Evolutionary conservation across 1,284 basidiomycete genomes (phyloP).

Genomic region (Irpex lacteus): DNA sequence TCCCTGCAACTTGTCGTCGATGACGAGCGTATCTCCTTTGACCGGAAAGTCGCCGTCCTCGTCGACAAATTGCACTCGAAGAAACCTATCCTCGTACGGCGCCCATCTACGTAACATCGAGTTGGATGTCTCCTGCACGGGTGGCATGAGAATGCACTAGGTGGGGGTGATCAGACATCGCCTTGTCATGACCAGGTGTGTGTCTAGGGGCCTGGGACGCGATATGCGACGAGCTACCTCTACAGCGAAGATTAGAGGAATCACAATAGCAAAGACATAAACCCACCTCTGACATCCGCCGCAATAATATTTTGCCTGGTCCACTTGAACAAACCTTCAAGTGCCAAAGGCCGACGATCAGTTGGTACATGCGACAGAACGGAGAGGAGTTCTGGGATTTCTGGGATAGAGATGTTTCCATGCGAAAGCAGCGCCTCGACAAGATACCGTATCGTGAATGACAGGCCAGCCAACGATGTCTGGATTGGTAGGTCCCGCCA

Average conservation of each 20-base stretch:
- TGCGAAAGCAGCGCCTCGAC: constrained; percentile 11
- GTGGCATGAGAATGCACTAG: constrained; percentile 9
- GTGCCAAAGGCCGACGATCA: neutral
- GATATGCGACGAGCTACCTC: constrained; percentile 10
- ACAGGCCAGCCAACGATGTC: neutral
- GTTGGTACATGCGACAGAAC: neutral
- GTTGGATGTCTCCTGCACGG: constrained; percentile 13
- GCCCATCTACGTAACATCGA: constrained; percentile 4
- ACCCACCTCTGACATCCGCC: constrained; percentile 5
- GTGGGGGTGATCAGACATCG: constrained; percentile 13
- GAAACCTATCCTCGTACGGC: constrained; percentile 6
- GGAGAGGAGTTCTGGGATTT: neutral
- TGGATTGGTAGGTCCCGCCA: neutral
- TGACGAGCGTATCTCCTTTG: constrained; percentile 12
- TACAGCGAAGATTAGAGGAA: neutral
- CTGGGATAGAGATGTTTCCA: constrained; percentile 1
- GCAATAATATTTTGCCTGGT: neutral
- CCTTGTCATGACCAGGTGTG: constrained; percentile 5
- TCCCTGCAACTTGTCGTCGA: constrained; percentile 12
- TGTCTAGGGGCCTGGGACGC: neutral
- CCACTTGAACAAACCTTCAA: constrained; percentile 14
- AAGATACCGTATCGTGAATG: constrained; percentile 8
- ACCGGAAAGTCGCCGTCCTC: constrained; percentile 16
- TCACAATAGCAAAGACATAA: no score
- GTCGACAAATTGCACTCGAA: constrained; percentile 17